phyloP scores from a whole-genome alignment of 1,284 basidiomycete genomes.

The Serendipita sp. region DNA sequence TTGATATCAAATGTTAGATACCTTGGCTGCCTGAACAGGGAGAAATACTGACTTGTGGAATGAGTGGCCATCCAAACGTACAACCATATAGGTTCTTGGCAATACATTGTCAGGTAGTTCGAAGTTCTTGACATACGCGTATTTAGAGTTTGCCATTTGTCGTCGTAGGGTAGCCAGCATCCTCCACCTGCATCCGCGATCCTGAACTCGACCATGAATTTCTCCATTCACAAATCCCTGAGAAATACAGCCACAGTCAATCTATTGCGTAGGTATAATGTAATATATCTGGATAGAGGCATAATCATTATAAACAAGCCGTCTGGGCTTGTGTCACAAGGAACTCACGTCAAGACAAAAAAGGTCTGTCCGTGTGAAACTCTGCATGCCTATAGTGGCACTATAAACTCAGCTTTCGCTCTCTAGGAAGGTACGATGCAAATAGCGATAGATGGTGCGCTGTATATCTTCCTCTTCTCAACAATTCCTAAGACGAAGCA shows the following conservation, averaged over 20 bases:
- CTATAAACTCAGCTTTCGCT: neutral
- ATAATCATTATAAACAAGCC: conserved; percentile 2
- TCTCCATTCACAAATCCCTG: neutral
- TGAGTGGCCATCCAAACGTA: conserved; percentile 84
- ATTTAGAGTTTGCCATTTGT: conserved; percentile 81
- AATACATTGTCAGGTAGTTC: conserved; percentile 81
- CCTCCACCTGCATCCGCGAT: neutral
- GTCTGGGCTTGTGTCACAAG: conserved; percentile 5
- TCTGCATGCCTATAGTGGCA: neutral
- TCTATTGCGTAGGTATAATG: neutral
- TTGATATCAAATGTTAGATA: conserved; percentile 21
- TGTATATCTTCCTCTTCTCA: neutral
- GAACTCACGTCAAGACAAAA: neutral
- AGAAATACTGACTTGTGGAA: conserved; percentile 67
- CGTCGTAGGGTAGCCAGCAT: neutral
- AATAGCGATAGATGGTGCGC: neutral
- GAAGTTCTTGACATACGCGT: conserved; percentile 80
- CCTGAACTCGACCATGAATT: neutral
- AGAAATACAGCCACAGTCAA: neutral
- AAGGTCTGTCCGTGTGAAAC: neutral
- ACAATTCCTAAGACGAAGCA: neutral
- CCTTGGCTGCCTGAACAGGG: neutral
- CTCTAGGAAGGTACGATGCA: neutral
- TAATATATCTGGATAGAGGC: neutral
- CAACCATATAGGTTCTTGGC: conserved; percentile 72